Base-by-base conservation (phyloP, 2,329 filamentous ascomycete species). In the Colletotrichum truncatum region DNA sequence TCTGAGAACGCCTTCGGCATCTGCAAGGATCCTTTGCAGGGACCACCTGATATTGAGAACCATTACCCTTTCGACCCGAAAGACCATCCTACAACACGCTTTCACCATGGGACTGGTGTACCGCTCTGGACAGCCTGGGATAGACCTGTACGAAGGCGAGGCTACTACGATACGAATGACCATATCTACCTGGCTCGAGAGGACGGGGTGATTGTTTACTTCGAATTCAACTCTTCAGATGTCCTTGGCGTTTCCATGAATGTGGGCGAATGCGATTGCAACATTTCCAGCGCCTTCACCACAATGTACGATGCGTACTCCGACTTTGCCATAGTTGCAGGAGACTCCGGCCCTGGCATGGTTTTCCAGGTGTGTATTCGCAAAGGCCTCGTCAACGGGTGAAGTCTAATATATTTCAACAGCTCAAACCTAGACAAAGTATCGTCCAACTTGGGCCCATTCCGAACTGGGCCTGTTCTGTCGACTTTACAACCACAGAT, bases 81-180 rank as follows among this genome's bases (percentile, higher is more conserved):
- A 30, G 69, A 76, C 26, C 80, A 78, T 11, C 73, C 76, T 0
- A 74, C 77, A 8, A 86, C 84, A 0, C 69, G 75, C 32, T 80
- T 84, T 32, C 80, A 84, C 68, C 81, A 83, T 66, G 87, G 82
- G 25, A 75, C 66, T 32, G 78, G 72, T 34, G 73, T 67, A 38
- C 91, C 91, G 1, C 77, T 93, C 4, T 98, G 94, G 92, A 91
- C 91, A 4, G 88, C 91, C 23, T 99, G 95, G 94, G 89, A 93
- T 26, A 87, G 93, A 64, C 92, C 94, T 2, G 85, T 88, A 64
- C 89, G 95, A 7, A 85, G 89, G 23, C 85, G 85, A 65, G 78
- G 81, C 11, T 91, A 90, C 69, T 86, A 86, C 55, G 80, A 85
- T 57, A 84, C 81, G 16, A 88, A 89, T 34, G 96, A 98, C 73